A percentile compares a stretch with the other conserved stretches of the same genome.
Conservation (phyloP, 1,284 basidiomycete genomes). For the Bondarzewia mesenterica region DNA sequence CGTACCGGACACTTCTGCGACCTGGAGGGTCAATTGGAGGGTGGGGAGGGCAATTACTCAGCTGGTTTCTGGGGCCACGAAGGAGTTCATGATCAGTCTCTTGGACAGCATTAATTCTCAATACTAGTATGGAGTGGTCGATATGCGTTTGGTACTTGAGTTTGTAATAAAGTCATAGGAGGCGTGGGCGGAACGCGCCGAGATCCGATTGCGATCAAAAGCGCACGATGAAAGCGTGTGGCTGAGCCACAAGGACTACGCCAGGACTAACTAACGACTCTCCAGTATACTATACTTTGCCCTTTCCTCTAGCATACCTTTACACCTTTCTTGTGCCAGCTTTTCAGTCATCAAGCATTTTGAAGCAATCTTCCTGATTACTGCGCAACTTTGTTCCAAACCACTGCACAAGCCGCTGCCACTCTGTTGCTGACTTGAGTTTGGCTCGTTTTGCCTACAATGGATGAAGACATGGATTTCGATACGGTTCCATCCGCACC, state of each 20-base stretch:
- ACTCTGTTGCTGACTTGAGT: too few relatives aligned
- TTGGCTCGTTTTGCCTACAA: slow-evolving; percentile 23
- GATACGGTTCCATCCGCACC: slow-evolving; percentile 30
- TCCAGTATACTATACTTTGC: neutral
- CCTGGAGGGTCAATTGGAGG: slow-evolving; percentile 46
- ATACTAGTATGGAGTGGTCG: too few relatives aligned
- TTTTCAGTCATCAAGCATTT: neutral
- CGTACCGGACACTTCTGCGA: slow-evolving; percentile 57
- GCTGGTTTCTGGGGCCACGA: slow-evolving; percentile 39
- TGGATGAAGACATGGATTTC: slow-evolving; percentile 77
- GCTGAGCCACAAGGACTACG: too few relatives aligned
- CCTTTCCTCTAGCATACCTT: neutral
- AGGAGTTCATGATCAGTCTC: slow-evolving; percentile 8
- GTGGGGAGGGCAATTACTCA: slow-evolving; percentile 55
- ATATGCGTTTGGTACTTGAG: too few relatives aligned
- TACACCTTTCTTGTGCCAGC: neutral
- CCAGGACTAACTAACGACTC: too few relatives aligned
- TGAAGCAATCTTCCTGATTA: too few relatives aligned
- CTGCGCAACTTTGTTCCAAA: too few relatives aligned
- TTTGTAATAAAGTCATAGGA: too few relatives aligned
- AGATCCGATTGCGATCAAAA: slow-evolving; percentile 2
- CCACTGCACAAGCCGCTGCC: too few relatives aligned
- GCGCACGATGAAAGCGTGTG: slow-evolving; percentile 5
- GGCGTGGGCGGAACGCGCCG: neutral
- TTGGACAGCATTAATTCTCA: too few relatives aligned